Percentiles rank a stretch among this genome's conserved stretches.
Conservation (phyloP, 768 basidiomycete species). For the Podaxis pistillaris region DNA sequence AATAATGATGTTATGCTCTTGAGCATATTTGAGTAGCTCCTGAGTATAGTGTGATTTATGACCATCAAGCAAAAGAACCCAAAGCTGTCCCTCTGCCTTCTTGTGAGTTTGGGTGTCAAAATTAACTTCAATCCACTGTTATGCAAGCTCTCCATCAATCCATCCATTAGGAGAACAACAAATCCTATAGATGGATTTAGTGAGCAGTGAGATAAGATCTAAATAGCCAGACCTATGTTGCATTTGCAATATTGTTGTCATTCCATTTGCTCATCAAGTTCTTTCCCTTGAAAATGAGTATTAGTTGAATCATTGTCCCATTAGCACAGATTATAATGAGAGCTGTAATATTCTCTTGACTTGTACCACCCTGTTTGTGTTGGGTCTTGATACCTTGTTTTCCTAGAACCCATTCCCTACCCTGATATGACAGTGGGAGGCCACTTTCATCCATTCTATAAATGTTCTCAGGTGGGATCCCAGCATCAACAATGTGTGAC, state of each 20-base stretch:
- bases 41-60: too few relatives aligned
- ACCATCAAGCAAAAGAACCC: too few relatives aligned
- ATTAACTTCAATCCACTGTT: too few relatives aligned
- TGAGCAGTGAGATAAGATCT: too few relatives aligned
- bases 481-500: conserved; percentile 18
- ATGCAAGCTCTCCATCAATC: too few relatives aligned
- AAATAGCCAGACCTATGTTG: conserved; percentile 24
- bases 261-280: conserved; percentile 28
- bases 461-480: conserved; percentile 21
- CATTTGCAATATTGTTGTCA: conserved; percentile 33
- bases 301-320: conserved; percentile 29
- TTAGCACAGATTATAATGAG: conserved; percentile 40
- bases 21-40: too few relatives aligned
- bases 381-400: conserved; percentile 26
- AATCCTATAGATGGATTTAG: too few relatives aligned
- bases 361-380: conserved; percentile 28
- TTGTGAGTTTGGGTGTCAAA: too few relatives aligned
- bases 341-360: conserved; percentile 33
- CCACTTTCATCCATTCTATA: conserved; percentile 41
- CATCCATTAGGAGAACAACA: too few relatives aligned
- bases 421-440: conserved; percentile 24
- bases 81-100: too few relatives aligned
- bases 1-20: too few relatives aligned
- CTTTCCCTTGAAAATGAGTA: conserved; percentile 39
- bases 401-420: conserved; percentile 28